These are phyloP conservation scores for Pythium brachiatum DNA, from an alignment of 352 stramenopile species.

Conservation along the genomic window DNA sequence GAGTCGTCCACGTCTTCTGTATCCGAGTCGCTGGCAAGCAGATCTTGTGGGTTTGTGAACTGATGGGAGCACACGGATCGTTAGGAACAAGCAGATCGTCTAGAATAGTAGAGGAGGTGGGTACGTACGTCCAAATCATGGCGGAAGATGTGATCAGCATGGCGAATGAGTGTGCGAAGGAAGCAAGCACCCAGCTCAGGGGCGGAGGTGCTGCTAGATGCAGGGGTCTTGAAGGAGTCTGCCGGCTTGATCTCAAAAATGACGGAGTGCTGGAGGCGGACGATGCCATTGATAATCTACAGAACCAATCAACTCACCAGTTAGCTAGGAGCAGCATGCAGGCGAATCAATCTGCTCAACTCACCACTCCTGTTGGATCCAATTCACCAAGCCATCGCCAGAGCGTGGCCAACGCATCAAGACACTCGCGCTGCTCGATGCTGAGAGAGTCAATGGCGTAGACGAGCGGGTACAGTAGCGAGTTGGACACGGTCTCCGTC, in stretches of 20 bases:
- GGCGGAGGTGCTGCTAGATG: background rate
- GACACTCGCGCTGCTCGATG: conserved; percentile 69
- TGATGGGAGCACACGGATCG: conserved; percentile 6
- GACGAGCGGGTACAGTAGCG: conserved; percentile 64
- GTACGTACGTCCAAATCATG: conserved; percentile 44
- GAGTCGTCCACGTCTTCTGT: conserved; percentile 49
- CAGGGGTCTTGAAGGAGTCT: background rate
- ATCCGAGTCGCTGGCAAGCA: conserved; percentile 44
- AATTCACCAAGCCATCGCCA: conserved; percentile 41
- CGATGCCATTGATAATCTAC: conserved; percentile 43
- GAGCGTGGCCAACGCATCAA: conserved; percentile 61
- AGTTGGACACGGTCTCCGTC: conserved; percentile 27
- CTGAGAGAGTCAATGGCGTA: conserved; percentile 67
- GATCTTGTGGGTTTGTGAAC: conserved; percentile 29
- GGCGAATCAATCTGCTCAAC: conserved; percentile 10
- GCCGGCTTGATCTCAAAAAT: conserved; percentile 35
- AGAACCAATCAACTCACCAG: background rate
- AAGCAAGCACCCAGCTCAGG: conserved; percentile 49
- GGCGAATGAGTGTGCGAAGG: conserved; percentile 46
- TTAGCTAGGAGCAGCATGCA: background rate
- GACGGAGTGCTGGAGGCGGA: conserved; percentile 31
- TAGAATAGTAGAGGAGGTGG: conserved; percentile 9
- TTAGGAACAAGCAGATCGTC: conserved; percentile 1
- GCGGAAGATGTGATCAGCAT: conserved; percentile 73
- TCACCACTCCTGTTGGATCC: conserved; percentile 43